These are phyloP conservation scores for Cucurbita maxima DNA, from an alignment of 306 rosid genomes.

Conservation along the genomic window DNA sequence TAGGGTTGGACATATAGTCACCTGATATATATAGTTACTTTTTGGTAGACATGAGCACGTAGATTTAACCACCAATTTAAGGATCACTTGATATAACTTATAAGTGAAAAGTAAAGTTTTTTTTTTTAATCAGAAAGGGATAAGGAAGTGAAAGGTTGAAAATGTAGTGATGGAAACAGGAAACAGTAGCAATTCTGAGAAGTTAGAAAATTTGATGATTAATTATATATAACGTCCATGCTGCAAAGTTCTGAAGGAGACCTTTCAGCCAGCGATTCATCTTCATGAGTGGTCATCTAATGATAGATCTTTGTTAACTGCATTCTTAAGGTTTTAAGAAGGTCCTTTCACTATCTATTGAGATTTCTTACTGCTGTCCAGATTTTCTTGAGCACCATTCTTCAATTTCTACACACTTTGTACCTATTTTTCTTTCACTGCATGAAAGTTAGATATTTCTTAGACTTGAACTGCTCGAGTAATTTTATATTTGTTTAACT, in stretches of 20 bases:
- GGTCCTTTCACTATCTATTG: neutral
- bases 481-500: neutral
- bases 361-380: neutral
- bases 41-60: neutral
- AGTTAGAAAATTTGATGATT: neutral
- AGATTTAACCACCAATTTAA: neutral
- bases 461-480: neutral
- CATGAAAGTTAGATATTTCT: neutral
- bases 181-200: neutral
- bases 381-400: neutral
- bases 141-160: neutral
- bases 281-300: neutral
- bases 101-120: neutral
- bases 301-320: neutral
- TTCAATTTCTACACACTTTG: neutral
- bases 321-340: neutral
- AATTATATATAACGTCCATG: neutral
- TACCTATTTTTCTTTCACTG: neutral
- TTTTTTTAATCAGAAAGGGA: neutral
- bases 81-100: neutral
- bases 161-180: neutral
- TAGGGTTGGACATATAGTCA: neutral
- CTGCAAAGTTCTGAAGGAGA: neutral
- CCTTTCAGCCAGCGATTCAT: neutral
- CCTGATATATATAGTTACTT: neutral